Evolutionary conservation across 495 filamentous ascomycete species (phyloP), one percentile per base, ranked within the genome.

Genomic region (Penicillium mononematosum): DNA sequence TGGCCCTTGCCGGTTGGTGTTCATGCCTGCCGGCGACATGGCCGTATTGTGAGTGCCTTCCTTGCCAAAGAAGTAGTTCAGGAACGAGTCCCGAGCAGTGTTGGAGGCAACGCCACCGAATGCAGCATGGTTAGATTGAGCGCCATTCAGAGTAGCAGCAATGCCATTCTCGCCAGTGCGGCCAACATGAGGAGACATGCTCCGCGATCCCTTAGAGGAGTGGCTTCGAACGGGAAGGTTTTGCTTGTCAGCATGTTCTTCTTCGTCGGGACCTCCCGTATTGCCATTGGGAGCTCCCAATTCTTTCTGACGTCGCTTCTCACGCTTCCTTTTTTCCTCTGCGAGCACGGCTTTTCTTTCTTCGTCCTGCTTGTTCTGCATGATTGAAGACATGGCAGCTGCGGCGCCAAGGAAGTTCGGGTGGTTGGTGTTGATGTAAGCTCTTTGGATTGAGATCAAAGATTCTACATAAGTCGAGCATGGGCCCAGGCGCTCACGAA

Each of bases 371-470:
- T 92, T 95, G 65, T 87, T 91, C 64, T 86, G 88, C 38, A 99
- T 93, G 48, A 98, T 93, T 10, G 92, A 88, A 53, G 89, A 90
- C 94, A 99, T 99, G 25, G 94, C 94, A n/a, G 91, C 92, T 7
- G 94, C 93, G 11, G 94, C 94, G 43, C 94, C 95, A 20, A 97
- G 83, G 78, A 99, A 99, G 65, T 99, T 99, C 32, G 94, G 94
- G 63, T 99, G 94, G 68, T 99, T 99, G 41, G 94, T 99, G 73
- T 99, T 99, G 72, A 99, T 97, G 70, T 99, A 99, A 16, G 94
- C 94, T 56, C 94, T 83, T 73, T 99, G 94, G 32, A 99, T 99
- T 11, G 93, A 86, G 42, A 98, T 99, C 39, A 99, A 81, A 22
- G 91, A 96, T 67, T 96, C 94, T 5, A 99, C 94, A 64, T 99